These are phyloP conservation scores for Parastagonospora avenae DNA, from an alignment of 2,329 filamentous ascomycete genomes.

Conservation along the genomic window DNA sequence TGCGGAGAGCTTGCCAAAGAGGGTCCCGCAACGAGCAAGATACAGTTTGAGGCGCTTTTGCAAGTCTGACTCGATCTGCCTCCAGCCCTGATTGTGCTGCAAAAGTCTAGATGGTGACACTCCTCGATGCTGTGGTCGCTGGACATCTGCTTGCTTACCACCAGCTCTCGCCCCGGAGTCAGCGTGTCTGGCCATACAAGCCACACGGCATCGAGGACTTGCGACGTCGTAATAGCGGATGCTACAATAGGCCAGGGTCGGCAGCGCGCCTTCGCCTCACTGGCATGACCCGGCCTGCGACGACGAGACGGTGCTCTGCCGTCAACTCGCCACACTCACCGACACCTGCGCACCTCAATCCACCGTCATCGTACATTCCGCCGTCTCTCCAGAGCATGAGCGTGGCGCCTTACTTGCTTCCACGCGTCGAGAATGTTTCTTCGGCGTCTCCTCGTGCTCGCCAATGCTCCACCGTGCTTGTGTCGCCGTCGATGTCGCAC, in stretches of 20 bases:
- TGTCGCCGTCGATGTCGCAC: slow-evolving; percentile 16
- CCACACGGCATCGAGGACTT: slow-evolving; percentile 15
- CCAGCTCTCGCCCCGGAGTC: neutral
- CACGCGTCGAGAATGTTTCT: slow-evolving; percentile 21
- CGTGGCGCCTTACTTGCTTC: slow-evolving; percentile 23
- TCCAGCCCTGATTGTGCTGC: neutral
- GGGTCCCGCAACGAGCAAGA: slow-evolving; percentile 27
- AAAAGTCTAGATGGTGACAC: too few species aligned
- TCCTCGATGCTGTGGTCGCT: too few species aligned
- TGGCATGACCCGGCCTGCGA: slow-evolving; percentile 22
- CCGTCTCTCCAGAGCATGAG: slow-evolving; percentile 5
- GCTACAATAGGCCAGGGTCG: slow-evolving; percentile 20
- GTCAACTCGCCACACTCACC: slow-evolving; percentile 33
- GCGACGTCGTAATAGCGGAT: slow-evolving; percentile 10
- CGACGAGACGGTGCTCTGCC: slow-evolving; percentile 20
- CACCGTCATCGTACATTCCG: slow-evolving; percentile 20
- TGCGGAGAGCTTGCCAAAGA: slow-evolving; percentile 18
- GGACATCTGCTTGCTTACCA: too few species aligned
- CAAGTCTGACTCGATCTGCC: neutral
- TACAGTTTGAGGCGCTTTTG: slow-evolving; percentile 7
- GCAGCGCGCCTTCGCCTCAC: slow-evolving; percentile 24
- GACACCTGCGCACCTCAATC: slow-evolving; percentile 24
- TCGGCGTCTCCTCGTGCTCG: slow-evolving; percentile 37
- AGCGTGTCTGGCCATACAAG: slow-evolving; percentile 7
- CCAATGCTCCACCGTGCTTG: slow-evolving; percentile 21